phyloP scores from a whole-genome alignment of 257 asterid genomes.

The Solanum chiquidenum region DNA sequence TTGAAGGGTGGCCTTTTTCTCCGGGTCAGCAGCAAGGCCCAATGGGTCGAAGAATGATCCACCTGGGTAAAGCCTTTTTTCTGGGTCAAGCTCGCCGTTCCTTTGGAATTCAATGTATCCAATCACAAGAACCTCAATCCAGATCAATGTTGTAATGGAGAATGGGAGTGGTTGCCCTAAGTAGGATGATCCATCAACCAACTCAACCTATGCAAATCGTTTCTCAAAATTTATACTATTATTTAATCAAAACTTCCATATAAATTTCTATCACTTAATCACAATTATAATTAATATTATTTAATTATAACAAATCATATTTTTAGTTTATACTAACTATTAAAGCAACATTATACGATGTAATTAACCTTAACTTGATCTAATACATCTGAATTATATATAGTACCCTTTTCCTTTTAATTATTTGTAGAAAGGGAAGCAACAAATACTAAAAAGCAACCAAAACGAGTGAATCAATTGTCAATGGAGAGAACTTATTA shows the following conservation, averaged over 20 bases:
- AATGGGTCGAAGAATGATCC: slow-evolving; percentile 86
- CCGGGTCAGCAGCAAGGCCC: slow-evolving; percentile 93
- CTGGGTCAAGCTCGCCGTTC: slow-evolving; percentile 94
- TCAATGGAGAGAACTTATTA: neutral
- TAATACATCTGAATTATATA: neutral
- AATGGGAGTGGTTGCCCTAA: slow-evolving; percentile 94
- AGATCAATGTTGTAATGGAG: slow-evolving; percentile 71
- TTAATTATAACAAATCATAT: no score
- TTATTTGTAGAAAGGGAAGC: neutral
- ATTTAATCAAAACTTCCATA: no score
- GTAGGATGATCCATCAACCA: slow-evolving; percentile 83
- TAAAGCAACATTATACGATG: no score
- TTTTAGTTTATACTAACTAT: no score
- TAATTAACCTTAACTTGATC: no score
- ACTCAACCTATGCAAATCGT: slow-evolving; percentile 49
- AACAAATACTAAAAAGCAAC: neutral
- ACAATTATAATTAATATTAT: no score
- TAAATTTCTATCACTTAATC: no score
- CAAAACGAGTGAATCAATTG: neutral
- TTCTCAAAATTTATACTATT: neutral
- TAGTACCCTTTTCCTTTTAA: neutral
- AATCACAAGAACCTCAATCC: slow-evolving; percentile 70
- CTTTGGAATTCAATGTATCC: slow-evolving; percentile 98
- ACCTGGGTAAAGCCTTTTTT: slow-evolving; percentile 88
- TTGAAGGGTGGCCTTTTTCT: slow-evolving; percentile 72